Percentiles rank a stretch among this genome's conserved stretches.
Evolutionary conservation across 164 flowering plant species (phyloP).

Genomic region (Magnolia changhungtana): DNA sequence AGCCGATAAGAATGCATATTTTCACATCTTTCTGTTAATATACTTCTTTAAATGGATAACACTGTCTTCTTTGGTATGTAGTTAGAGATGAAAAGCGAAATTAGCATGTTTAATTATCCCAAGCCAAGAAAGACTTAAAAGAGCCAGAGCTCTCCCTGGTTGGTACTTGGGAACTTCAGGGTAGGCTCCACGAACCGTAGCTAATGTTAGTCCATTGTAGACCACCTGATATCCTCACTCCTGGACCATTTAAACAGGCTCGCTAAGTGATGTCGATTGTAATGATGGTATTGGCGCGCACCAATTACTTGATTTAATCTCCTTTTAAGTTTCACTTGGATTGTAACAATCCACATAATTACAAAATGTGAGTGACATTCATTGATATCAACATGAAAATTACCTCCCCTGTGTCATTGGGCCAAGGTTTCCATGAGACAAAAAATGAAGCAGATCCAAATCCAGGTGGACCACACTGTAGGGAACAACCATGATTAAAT

Average conservation of each 20-base stretch:
- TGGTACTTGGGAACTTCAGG: constrained; percentile 35
- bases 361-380: neutral
- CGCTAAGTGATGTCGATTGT: neutral
- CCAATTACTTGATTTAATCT: neutral
- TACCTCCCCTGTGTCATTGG: neutral
- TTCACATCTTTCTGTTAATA: too few species aligned
- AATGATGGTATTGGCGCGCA: neutral
- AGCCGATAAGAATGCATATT: too few species aligned
- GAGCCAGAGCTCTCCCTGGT: constrained; percentile 13
- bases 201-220: constrained; percentile 34
- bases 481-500: too few species aligned
- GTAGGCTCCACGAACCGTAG: constrained; percentile 40
- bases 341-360: neutral
- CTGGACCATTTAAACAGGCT: constrained; percentile 14
- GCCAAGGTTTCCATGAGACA: neutral
- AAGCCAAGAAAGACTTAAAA: neutral
- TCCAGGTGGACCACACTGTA: too few species aligned
- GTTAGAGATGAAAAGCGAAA: too few species aligned
- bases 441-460: too few species aligned
- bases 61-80: too few species aligned
- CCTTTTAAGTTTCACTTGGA: neutral
- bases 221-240: constrained; percentile 36
- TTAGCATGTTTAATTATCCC: neutral
- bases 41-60: too few species aligned
- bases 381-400: neutral